Base-by-base conservation (phyloP, 257 asterid species). In the Solanum infundibuliforme region DNA sequence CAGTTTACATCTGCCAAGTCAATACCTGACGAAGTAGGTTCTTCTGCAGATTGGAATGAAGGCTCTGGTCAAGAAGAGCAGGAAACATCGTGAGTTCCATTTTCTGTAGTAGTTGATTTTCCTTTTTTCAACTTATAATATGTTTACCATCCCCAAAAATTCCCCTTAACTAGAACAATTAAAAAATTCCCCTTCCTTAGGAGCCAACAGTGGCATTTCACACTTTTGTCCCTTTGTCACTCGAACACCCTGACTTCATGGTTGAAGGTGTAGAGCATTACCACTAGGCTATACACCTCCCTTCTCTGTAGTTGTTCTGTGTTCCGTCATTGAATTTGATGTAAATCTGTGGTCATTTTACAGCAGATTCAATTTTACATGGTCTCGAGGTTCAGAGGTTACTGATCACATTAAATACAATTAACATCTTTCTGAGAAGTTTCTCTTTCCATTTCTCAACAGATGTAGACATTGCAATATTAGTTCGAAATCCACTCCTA, bases 401-500 rank as follows among this genome's bases (percentile, higher is more conserved):
- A 32, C 83, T 71, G 14, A 35, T 23, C 18, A 25, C 25, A 58
- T 43, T 83, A 60, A 38, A 18, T 60, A 79, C 39, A n/a, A 25
- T 20, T 68, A 46, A 5, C 62, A 32, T 43, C 68, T 77, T 21
- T 43, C 58, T 82, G 35, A 86, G 55, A 31, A 48, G 21, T 82
- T 74, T 75, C 77, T 83, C 36, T 72, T 55, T 74, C 65, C 68
- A 88, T 77, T 31, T 86, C 88, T 71, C 69, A 66, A 82, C 94
- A 97, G 99, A 85, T 97, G 99, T 90, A 92, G 92, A 87, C 98
- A 96, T 88, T 97, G 99, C 88, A 95, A 95, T 88, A 95, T 90
- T 90, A 94, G 98, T 90, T 95, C 99, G 46, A 97, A 97, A 89
- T 90, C 96, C 74, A 97, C 99, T 83, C 99, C 99, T 73, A 95